Evolutionary conservation across 768 basidiomycete species (phyloP), one percentile per base, ranked within the genome.

Genomic region (Auriscalpium orientale): DNA sequence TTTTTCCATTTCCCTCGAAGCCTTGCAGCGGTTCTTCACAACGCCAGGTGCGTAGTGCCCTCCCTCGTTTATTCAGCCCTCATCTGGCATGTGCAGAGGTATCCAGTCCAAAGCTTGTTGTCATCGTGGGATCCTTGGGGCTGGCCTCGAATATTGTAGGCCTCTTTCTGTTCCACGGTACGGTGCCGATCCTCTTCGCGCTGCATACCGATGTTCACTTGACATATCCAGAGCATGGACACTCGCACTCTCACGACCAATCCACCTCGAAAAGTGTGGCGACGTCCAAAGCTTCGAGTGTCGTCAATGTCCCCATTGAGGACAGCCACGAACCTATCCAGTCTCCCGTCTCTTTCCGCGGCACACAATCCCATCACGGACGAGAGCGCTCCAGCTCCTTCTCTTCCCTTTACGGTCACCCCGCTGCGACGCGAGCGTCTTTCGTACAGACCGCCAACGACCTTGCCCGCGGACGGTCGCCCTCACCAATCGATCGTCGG

Each of bases 1-100:
- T 72, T 94, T 98, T 72, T 93, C 94, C 6, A 98, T 99, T 61
- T 85, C 81, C 47, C 74, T 98, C 63, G 95, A 99, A 68, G 95
- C 97, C 6, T 71, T 98, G 47, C 84, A 90, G 59, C 82, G 97
- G 43, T 92, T 98, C 75, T 89, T 98, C 74, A 80, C 76, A 57
- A 83, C 84, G 5, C 87, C 88, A 60, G 91, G 94, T 89, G 59
- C 51, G 76, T 64, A 22, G 53, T 46, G 35, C 45, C 33, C 18
- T 58, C 38, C 45, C 53, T 16, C 35, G 53, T 48, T 20, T 38
- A 37, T 18, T 5, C 15, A 35, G 46, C 18, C 18, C 38, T 61
- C 35, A 47, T 52, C 21, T 47, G 52, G 51, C 3, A 44, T 38
- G 6, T 51, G 18, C 70, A 91, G 95, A 97, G 68, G 89, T 99